Evolutionary conservation across 2,329 filamentous ascomycete species (phyloP).

Genomic region (Fusarium veterinarium): DNA sequence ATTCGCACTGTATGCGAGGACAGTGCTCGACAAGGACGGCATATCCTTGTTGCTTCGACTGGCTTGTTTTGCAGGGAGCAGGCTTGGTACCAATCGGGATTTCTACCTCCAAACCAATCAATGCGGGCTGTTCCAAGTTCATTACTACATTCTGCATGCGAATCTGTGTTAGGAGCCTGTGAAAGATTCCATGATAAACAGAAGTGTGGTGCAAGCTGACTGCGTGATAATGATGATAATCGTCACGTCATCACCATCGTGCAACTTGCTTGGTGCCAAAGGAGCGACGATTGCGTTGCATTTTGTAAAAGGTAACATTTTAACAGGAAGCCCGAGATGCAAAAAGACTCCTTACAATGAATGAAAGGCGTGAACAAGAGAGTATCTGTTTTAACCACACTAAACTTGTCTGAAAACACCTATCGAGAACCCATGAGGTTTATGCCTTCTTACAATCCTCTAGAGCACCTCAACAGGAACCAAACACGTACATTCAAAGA

Average conservation of each 20-base stretch:
- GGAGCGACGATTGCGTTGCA: background rate
- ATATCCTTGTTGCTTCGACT: constrained; percentile 28
- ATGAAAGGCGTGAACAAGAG: background rate
- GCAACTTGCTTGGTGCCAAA: background rate
- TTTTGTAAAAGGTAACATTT: constrained; percentile 1
- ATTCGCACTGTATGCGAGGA: constrained; percentile 26
- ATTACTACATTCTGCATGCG: background rate
- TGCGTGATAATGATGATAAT: constrained; percentile 32
- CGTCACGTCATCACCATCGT: constrained; percentile 37
- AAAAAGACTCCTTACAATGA: background rate
- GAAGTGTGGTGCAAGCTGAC: constrained; percentile 35
- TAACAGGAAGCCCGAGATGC: background rate
- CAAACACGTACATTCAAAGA: background rate
- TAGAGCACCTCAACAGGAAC: background rate
- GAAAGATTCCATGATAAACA: constrained; percentile 39
- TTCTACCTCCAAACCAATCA: constrained; percentile 29
- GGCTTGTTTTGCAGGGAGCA: constrained; percentile 21
- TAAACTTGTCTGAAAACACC: background rate
- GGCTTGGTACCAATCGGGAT: constrained; percentile 12
- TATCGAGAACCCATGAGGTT: background rate
- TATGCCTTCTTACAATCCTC: background rate
- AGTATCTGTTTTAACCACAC: background rate
- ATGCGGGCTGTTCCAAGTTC: constrained; percentile 7
- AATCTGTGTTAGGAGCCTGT: constrained; percentile 15
- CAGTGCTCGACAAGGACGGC: constrained; percentile 10